These are phyloP conservation scores for Naematelia encephala DNA, from an alignment of 768 basidiomycete species.

Conservation along the genomic window DNA sequence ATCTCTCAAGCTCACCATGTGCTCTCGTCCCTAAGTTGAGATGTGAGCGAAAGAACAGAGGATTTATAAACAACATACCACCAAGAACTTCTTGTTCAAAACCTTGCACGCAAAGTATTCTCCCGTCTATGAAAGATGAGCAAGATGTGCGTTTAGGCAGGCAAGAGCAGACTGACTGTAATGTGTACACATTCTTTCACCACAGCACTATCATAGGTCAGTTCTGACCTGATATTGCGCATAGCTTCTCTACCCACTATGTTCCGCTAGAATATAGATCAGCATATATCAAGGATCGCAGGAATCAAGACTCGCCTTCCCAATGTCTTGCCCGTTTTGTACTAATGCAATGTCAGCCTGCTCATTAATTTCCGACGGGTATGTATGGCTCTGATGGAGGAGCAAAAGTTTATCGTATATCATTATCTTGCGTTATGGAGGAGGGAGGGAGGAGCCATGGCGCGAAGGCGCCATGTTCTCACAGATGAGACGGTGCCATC, in stretches of 20 bases:
- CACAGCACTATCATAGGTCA: slow-evolving; percentile 40
- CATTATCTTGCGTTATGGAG: too few relatives aligned
- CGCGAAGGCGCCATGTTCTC: too few relatives aligned
- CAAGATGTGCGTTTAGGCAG: neutral
- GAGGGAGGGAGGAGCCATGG: too few relatives aligned
- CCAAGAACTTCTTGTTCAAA: slow-evolving; percentile 80
- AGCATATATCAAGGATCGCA: neutral
- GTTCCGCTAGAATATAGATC: slow-evolving; percentile 70
- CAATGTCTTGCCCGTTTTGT: slow-evolving; percentile 50
- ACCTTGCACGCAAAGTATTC: slow-evolving; percentile 99
- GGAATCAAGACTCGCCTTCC: slow-evolving; percentile 41
- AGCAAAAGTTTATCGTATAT: too few relatives aligned
- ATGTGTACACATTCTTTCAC: slow-evolving; percentile 80
- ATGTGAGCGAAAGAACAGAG: neutral
- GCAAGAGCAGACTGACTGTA: slow-evolving; percentile 45
- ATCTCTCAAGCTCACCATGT: slow-evolving; percentile 68
- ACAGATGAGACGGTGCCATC: too few relatives aligned
- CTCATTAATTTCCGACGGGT: too few relatives aligned
- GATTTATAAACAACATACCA: neutral
- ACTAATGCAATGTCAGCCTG: slow-evolving; percentile 16
- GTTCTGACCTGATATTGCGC: neutral
- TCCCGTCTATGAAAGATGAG: slow-evolving; percentile 59
- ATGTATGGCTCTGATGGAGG: too few relatives aligned
- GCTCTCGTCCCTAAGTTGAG: slow-evolving; percentile 73
- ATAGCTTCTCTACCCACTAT: slow-evolving; percentile 55